These are phyloP conservation scores for Eucalyptus curtisii DNA, from an alignment of 345 rosid genomes.

Conservation along the genomic window DNA sequence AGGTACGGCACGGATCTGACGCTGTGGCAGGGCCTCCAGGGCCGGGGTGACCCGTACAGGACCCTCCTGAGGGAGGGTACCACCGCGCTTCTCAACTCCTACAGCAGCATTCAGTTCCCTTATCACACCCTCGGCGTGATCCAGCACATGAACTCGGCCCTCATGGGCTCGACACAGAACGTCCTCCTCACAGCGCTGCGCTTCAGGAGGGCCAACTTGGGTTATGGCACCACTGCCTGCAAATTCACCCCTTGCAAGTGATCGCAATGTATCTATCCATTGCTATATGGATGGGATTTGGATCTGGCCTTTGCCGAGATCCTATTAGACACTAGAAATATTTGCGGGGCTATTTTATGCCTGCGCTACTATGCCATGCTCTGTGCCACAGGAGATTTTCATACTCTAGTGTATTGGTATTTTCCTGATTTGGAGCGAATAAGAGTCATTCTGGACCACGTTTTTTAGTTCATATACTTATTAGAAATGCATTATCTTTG, in stretches of 20 bases:
- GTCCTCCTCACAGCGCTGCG: constrained; percentile 47
- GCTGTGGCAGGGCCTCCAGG: constrained; percentile 47
- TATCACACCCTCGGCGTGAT: constrained; percentile 32
- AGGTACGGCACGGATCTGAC: constrained; percentile 57
- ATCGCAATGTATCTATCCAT: neutral
- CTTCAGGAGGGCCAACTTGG: constrained; percentile 68
- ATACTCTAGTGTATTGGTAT: neutral
- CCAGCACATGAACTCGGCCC: constrained; percentile 41
- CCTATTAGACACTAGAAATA: neutral
- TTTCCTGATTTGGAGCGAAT: neutral
- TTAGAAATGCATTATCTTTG: neutral
- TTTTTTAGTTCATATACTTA: neutral
- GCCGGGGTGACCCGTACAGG: constrained; percentile 62
- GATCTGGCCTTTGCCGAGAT: neutral
- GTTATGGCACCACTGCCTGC: constrained; percentile 32
- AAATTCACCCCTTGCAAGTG: constrained; percentile 4
- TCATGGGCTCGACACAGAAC: constrained; percentile 38
- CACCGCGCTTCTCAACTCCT: constrained; percentile 77
- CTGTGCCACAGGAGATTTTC: neutral
- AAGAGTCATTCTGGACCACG: neutral
- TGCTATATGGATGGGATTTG: neutral
- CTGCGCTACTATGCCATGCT: neutral
- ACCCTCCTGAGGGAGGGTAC: constrained; percentile 78
- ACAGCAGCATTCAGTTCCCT: constrained; percentile 53
- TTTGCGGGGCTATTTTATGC: neutral